Base-by-base conservation (phyloP, 2,329 filamentous ascomycete genomes). In the Pyrenochaeta sp. region DNA sequence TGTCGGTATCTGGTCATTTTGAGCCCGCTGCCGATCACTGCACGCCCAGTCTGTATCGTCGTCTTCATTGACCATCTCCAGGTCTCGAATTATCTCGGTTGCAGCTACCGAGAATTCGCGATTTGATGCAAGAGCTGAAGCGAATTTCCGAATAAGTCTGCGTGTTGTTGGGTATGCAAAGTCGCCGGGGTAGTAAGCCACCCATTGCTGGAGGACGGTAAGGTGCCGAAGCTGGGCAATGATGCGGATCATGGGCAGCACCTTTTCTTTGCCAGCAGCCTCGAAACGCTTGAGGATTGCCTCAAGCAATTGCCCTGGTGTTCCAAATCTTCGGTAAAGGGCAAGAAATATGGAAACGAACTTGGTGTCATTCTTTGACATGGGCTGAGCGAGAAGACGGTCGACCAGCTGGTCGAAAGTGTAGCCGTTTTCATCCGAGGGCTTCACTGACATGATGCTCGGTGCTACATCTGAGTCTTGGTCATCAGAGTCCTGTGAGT, bases 41-140 rank as follows among this genome's bases (percentile, higher is more conserved):
- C 88, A 90, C n/a, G 90, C 92, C 95, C 95, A 99, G 11, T 90
- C 88, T 0, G 90, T 90, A 71, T 99, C 94, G 67, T 98, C 95
- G 70, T 98, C 93, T 67, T 96, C 90, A 5, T 86, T 81, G 1
- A 92, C 88, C 44, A 83, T 82, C 40, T 93, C 90, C 14, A 98
- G 80, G 64, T 90, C 88, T n/a, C 84, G 83, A 17, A 87, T 85
- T 78, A 99, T 95, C 70, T 97, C 92, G 63, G 91, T 89, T 3
- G 92, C 90, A 2, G 93, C 91, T 15, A 91, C 87, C 17, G 90
- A 87, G 75, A 96, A 97, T 45, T 96, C 90, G 9, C 91, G 88
- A 59, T 91, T 90, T 4, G 84, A 85, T 18, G 90, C 85, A n/a
- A 98, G 79, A 35, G 88, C 84, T 15, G 81, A 78, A 31, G 96